phyloP scores from a whole-genome alignment of 2,329 filamentous ascomycete species.

The Pseudogymnoascus sp. region DNA sequence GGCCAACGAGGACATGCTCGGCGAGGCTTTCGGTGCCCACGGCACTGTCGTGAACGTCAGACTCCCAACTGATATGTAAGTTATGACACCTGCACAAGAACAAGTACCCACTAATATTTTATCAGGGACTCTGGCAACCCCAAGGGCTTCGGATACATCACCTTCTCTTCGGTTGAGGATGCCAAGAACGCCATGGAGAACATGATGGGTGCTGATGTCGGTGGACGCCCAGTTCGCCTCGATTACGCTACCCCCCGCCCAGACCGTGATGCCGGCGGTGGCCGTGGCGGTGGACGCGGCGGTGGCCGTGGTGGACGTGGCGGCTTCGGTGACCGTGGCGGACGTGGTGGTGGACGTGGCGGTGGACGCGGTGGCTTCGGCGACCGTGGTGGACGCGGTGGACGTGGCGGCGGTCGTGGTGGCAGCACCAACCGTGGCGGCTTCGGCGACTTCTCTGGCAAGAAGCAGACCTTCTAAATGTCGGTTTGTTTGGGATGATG shows the following conservation, averaged over 20 bases:
- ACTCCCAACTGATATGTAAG: constrained; percentile 56
- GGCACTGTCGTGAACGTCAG: constrained; percentile 57
- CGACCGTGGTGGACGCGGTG: constrained; percentile 31
- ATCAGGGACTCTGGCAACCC: constrained; percentile 50
- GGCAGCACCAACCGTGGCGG: constrained; percentile 42
- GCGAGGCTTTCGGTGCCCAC: constrained; percentile 53
- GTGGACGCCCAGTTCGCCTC: constrained; percentile 56
- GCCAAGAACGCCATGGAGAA: constrained; percentile 53
- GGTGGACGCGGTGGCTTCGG: constrained; percentile 12
- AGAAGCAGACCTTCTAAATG: constrained; percentile 40
- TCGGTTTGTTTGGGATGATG: not conserved
- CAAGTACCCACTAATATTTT: constrained; percentile 21
- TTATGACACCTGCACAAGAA: constrained; percentile 9
- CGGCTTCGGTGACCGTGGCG: constrained; percentile 30
- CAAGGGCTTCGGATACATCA: constrained; percentile 69
- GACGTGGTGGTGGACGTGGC: constrained; percentile 36
- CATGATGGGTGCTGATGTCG: constrained; percentile 54
- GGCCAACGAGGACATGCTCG: constrained; percentile 54
- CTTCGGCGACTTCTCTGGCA: constrained; percentile 49
- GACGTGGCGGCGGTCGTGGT: constrained; percentile 25
- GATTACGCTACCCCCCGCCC: constrained; percentile 57
- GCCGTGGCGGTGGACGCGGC: constrained; percentile 35
- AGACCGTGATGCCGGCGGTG: constrained; percentile 38
- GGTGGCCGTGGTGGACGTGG: constrained; percentile 29
- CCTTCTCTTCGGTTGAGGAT: constrained; percentile 58